Percentiles rank a stretch among this genome's conserved stretches.
These are phyloP conservation scores for Heterococcus sp. DNA, from an alignment of 108 stramenopile species.

Conservation along the genomic window DNA sequence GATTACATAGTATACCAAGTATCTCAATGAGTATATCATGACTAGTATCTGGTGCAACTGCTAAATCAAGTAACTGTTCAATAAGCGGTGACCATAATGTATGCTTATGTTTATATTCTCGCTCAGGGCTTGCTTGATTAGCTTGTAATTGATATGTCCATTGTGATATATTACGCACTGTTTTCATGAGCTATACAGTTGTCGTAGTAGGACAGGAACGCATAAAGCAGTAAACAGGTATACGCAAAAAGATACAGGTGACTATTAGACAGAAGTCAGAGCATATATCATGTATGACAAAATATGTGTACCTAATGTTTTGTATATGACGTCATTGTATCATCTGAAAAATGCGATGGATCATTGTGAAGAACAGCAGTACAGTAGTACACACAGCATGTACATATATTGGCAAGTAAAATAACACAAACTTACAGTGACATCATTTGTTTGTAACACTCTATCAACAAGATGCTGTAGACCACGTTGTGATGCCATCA, in stretches of 20 bases:
- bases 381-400: too few species aligned
- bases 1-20: conserved; percentile 53
- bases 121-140: conserved; percentile 15
- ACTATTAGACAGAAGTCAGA: too few species aligned
- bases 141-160: conserved; percentile 57
- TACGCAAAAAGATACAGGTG: too few species aligned
- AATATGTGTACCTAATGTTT: too few species aligned
- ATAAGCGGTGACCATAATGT: conserved; percentile 56
- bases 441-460: conserved; percentile 45
- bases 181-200: conserved; percentile 46
- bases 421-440: neutral
- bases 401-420: too few species aligned
- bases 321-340: neutral
- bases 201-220: too few species aligned
- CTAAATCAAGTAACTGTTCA: conserved; percentile 45
- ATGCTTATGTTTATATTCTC: conserved; percentile 47
- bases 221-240: too few species aligned
- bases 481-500: conserved; percentile 44
- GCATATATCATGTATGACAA: too few species aligned
- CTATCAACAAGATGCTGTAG: conserved; percentile 53
- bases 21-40: conserved; percentile 39
- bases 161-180: conserved; percentile 57
- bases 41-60: conserved; percentile 24
- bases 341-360: neutral
- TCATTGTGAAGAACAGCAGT: neutral